phyloP scores from a whole-genome alignment of 208 protist species.

The Crithidia bombi region DNA sequence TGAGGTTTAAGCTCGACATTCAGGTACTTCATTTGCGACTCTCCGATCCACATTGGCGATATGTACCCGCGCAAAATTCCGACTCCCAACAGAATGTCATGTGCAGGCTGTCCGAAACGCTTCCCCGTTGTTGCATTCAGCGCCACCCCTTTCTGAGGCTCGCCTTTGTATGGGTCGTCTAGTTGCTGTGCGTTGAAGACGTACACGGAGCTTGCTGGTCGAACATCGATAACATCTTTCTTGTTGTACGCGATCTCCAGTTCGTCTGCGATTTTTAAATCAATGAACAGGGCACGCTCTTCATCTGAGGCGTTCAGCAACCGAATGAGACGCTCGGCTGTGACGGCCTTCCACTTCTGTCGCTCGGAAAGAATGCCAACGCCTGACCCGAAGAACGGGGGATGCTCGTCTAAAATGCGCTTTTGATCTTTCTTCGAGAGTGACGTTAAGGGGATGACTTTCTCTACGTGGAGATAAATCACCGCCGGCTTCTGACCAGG shows the following conservation, averaged over 20 bases:
- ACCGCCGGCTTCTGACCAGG: conserved; percentile 64
- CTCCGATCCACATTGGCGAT: conserved; percentile 86
- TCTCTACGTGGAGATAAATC: conserved; percentile 82
- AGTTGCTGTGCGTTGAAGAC: conserved; percentile 89
- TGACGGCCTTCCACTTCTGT: conserved; percentile 86
- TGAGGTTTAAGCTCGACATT: conserved; percentile 67
- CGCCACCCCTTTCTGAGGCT: conserved; percentile 79
- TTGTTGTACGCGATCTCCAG: conserved; percentile 55
- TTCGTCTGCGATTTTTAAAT: conserved; percentile 55
- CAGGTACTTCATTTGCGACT: conserved; percentile 83
- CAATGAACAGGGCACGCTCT: conserved; percentile 83
- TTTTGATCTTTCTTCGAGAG: conserved; percentile 64
- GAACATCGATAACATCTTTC: conserved; percentile 78
- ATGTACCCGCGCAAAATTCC: conserved; percentile 88
- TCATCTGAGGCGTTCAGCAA: conserved; percentile 73
- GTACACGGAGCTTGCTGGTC: conserved; percentile 69
- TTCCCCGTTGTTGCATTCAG: conserved; percentile 87
- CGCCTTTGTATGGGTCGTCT: conserved; percentile 87
- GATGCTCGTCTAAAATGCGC: conserved; percentile 83
- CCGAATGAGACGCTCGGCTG: conserved; percentile 67
- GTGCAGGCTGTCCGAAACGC: conserved; percentile 84
- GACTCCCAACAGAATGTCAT: conserved; percentile 84
- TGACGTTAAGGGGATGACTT: conserved; percentile 67
- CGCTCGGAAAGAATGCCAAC: conserved; percentile 88
- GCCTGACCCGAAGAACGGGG: conserved; percentile 87